Conservation (phyloP, 176 grass and related monocot species). For the Pharus latifolius region DNA sequence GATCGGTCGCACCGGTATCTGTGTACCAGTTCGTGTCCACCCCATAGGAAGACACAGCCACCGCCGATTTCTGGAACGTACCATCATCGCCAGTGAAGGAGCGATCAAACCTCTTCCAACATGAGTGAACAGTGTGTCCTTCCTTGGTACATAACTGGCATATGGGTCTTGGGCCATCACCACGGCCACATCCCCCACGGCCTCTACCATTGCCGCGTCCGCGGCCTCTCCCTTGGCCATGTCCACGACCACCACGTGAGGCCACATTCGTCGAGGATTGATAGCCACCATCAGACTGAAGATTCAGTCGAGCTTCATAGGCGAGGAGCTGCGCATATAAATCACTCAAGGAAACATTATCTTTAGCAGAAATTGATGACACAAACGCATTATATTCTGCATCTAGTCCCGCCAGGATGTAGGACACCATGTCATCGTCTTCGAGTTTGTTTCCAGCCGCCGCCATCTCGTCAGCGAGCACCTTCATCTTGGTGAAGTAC, state of each 20-base stretch:
- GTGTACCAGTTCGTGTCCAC: not conserved
- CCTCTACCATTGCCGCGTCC: not conserved
- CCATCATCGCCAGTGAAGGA: not conserved
- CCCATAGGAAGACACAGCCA: not conserved
- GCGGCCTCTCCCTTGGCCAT: no score
- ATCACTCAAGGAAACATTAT: not conserved
- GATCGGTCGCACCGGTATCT: not conserved
- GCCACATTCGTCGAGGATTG: not conserved
- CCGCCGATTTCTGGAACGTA: not conserved
- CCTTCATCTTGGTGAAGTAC: not conserved
- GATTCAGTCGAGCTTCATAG: not conserved
- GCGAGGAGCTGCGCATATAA: not conserved
- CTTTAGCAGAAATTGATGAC: not conserved
- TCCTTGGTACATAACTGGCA: not conserved
- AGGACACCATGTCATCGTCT: not conserved
- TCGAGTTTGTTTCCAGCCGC: not conserved
- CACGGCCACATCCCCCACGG: not conserved
- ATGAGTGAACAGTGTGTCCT: not conserved
- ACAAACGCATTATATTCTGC: not conserved
- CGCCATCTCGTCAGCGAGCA: not conserved
- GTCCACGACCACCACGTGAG: not conserved
- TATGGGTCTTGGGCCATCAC: not conserved
- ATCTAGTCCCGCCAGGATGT: not conserved
- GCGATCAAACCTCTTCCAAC: not conserved
- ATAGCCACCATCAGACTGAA: not conserved